phyloP scores from a whole-genome alignment of 352 stramenopile species.

The Globisporangium cederbergense region DNA sequence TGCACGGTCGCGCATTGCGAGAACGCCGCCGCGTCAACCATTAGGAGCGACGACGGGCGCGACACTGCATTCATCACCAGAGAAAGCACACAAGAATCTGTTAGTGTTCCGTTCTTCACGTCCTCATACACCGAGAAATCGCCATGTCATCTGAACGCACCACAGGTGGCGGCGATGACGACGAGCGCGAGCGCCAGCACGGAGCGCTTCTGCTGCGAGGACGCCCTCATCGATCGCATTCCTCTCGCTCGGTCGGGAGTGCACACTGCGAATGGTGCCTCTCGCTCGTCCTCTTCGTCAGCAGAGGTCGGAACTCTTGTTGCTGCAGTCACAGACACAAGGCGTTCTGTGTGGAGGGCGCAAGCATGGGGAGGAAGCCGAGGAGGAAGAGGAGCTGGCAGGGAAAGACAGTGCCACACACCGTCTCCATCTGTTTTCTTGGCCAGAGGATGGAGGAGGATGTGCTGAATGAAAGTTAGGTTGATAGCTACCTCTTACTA shows the following conservation, averaged over 20 bases:
- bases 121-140: too few relatives aligned
- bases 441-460: too few relatives aligned
- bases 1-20: constrained; percentile 6
- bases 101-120: too few relatives aligned
- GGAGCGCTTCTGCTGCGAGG: neutral
- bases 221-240: neutral
- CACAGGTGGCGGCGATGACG: neutral
- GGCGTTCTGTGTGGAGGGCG: too few relatives aligned
- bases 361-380: too few relatives aligned
- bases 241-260: neutral
- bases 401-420: constrained; percentile 2
- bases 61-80: neutral
- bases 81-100: neutral
- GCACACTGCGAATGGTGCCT: neutral
- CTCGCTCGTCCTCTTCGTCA: neutral
- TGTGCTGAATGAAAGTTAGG: too few relatives aligned
- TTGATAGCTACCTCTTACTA: neutral
- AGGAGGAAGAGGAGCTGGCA: neutral
- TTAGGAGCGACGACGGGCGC: neutral
- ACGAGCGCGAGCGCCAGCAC: constrained; percentile 2
- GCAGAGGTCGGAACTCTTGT: constrained; percentile 4
- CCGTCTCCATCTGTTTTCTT: constrained; percentile 1
- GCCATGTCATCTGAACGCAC: neutral
- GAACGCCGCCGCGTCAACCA: constrained; percentile 7
- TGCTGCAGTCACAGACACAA: too few relatives aligned